Base-by-base conservation (phyloP, 495 filamentous ascomycete species). In the Aspergillus panamensis region DNA sequence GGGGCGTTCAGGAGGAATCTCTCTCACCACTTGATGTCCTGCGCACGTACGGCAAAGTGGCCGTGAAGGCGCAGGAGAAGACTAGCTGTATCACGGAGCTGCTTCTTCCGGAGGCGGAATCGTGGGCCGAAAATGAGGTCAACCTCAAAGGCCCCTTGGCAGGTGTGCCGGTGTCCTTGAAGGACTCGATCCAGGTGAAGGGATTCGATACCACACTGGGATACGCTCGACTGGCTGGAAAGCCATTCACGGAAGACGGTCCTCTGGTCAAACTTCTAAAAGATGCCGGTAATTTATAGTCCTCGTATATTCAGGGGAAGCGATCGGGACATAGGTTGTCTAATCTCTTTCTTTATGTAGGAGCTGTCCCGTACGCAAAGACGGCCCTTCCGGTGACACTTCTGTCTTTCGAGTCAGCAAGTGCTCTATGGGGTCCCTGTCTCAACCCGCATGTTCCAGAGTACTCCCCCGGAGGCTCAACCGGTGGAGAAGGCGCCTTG, bases 331-430 rank as follows among this genome's bases (percentile, higher is more conserved):
- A 3, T 31, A 9, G 17, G 20, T 20, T 37, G 51, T 21, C 59
- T 64, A 6, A 56, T 45, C 16, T 6, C 37, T 2, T 44, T 10
- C 21, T 4, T 43, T 2, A 40, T 10, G 21, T 29, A 82, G 88
- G 89, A n/a, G 94, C 94, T 4, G 80, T 98, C 0, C 94, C 94
- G 1, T 96, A 96, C 69, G 91, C 92, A 16, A 98, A 97, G 78
- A 98, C 94, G 1, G 93, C 94, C 54, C 66, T 94, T n/a, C 94
- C 94, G 3, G 88, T 93, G 51, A 96, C 93, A 0, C 82, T 98
- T 8, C 79, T 97, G 51, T 91, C 87, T 31, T 97, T 97, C 65
- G 94, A 97, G 70, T 92, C 88, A 17, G 86, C 85, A 44, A 98
- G 96, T 71, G 92, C 92, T 59, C 86, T 97, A 20, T 92, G 87